A percentile compares a stretch with the other conserved stretches of the same genome.
Evolutionary conservation across 768 basidiomycete species (phyloP).

Genomic region (Rhodocollybia butyracea): DNA sequence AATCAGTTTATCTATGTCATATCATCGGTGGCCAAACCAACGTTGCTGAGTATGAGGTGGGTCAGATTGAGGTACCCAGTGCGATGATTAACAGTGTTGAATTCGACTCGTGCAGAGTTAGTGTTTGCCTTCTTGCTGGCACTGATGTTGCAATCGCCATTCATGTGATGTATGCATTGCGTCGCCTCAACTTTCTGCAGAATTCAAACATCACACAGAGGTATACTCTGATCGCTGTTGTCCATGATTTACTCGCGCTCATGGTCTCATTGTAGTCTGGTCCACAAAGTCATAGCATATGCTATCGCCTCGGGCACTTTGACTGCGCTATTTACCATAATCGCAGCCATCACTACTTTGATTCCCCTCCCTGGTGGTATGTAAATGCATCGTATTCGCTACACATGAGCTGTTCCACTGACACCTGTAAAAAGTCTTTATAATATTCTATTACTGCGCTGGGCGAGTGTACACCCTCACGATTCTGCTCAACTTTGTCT

Average conservation of each 20-base stretch:
- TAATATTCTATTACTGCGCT: no score
- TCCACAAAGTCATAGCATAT: neutral
- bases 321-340: neutral
- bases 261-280: neutral
- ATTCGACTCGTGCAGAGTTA: neutral
- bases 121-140: neutral
- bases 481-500: no score
- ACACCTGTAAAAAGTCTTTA: no score
- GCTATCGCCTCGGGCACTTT: slow-evolving; percentile 1
- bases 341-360: neutral
- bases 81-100: no score
- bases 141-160: neutral
- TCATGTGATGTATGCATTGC: neutral
- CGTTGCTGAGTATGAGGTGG: no score
- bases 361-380: neutral
- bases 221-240: neutral
- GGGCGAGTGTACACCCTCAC: no score
- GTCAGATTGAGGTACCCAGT: no score
- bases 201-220: neutral
- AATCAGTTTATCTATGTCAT: no score
- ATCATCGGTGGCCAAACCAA: no score
- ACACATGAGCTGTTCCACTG: neutral
- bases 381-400: neutral
- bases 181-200: neutral
- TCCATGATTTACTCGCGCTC: no score